Evolutionary conservation across 2,329 filamentous ascomycete species (phyloP).

Genomic region (Pyrenochaeta sp.): DNA sequence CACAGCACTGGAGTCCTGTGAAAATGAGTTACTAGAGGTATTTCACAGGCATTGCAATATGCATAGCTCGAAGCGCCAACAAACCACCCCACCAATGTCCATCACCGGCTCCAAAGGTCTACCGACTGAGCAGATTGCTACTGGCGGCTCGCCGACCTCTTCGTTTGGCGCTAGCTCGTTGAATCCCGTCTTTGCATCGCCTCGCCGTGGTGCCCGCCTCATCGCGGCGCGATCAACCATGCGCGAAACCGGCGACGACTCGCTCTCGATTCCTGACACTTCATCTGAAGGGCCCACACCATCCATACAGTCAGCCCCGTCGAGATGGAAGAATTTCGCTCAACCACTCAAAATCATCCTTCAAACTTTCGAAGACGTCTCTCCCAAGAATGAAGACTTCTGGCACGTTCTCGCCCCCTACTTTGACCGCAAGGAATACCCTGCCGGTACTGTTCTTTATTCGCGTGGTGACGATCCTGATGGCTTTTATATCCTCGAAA

Average conservation of each 20-base stretch:
- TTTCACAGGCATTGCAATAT: conserved; percentile 55
- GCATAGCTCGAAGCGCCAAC: conserved; percentile 53
- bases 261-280: conserved; percentile 22
- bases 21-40: conserved; percentile 86
- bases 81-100: conserved; percentile 45
- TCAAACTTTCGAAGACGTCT: conserved; percentile 92
- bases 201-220: conserved; percentile 78
- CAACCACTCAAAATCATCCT: conserved; percentile 91
- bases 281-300: conserved; percentile 14
- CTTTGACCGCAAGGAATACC: conserved; percentile 74
- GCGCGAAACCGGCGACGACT: conserved; percentile 57
- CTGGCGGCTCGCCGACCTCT: conserved; percentile 33
- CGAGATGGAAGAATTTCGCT: conserved; percentile 84
- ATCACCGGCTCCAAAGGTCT: conserved; percentile 31
- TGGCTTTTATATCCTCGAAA: conserved; percentile 90
- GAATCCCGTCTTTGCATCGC: conserved; percentile 74
- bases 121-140: conserved; percentile 21
- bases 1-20: conserved; percentile 90
- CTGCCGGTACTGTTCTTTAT: conserved; percentile 78
- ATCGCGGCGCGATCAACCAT: conserved; percentile 81
- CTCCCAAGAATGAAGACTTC: conserved; percentile 88
- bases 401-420: conserved; percentile 85
- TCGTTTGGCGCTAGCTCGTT: conserved; percentile 43
- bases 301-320: conserved; percentile 30
- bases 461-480: conserved; percentile 75